A percentile compares a stretch with the other conserved stretches of the same genome.
phyloP scores from a whole-genome alignment of 1,284 basidiomycete species.

The Apiotrichum gamsii region DNA sequence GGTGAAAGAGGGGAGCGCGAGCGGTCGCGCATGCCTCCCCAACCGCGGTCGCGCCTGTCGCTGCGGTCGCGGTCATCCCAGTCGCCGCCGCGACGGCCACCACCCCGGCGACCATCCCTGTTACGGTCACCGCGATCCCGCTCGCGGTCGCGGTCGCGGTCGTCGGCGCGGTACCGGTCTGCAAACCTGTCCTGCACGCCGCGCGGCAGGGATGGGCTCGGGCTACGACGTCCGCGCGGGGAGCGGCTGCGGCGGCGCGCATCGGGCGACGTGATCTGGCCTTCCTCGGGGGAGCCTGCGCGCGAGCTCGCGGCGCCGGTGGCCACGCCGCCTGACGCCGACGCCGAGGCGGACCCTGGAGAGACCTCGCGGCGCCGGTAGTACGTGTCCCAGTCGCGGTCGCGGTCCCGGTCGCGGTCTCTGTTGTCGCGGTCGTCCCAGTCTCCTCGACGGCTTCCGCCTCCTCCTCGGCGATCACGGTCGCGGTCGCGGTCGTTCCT shows the following conservation, averaged over 20 bases:
- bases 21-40: constrained; percentile 21
- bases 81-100: not conserved
- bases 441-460: too few relatives aligned
- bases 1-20: too few relatives aligned
- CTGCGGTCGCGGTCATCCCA: constrained; percentile 1
- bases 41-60: constrained; percentile 14
- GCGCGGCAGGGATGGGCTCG: too few relatives aligned
- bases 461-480: too few relatives aligned
- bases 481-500: too few relatives aligned
- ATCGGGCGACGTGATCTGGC: constrained; percentile 34
- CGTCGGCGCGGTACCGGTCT: constrained; percentile 6
- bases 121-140: constrained; percentile 6
- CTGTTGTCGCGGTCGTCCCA: too few relatives aligned
- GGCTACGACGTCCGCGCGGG: too few relatives aligned
- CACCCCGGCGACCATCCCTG: not conserved
- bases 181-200: constrained; percentile 5
- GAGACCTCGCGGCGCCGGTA: constrained; percentile 16
- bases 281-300: constrained; percentile 38
- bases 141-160: constrained; percentile 4
- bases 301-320: constrained; percentile 4
- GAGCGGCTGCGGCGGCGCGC: constrained; percentile 4
- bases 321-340: constrained; percentile 1
- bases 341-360: not conserved
- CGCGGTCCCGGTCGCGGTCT: constrained; percentile 7
- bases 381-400: constrained; percentile 18